phyloP scores from a whole-genome alignment of 2,329 filamentous ascomycete species.

The Alternaria rosae region DNA sequence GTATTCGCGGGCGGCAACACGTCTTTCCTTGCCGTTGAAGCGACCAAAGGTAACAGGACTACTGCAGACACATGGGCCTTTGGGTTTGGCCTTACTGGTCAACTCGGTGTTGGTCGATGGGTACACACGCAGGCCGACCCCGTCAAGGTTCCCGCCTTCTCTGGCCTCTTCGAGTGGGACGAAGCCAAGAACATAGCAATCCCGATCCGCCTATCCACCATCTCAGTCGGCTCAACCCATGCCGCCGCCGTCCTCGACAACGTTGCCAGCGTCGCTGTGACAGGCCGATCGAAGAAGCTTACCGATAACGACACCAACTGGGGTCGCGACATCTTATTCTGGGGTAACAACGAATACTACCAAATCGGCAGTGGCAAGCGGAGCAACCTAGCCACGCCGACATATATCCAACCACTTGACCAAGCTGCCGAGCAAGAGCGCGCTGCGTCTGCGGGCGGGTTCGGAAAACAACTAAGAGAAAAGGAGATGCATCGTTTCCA shows the following conservation, averaged over 20 bases:
- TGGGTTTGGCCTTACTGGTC: slow-evolving; percentile 84
- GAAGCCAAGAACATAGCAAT: slow-evolving; percentile 71
- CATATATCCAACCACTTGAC: slow-evolving; percentile 81
- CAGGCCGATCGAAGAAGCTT: slow-evolving; percentile 45
- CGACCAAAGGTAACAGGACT: slow-evolving; percentile 66
- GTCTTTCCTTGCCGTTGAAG: slow-evolving; percentile 87
- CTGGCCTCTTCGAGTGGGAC: slow-evolving; percentile 85
- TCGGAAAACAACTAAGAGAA: slow-evolving; percentile 59
- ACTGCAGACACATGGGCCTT: slow-evolving; percentile 85
- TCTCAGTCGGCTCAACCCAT: slow-evolving; percentile 83
- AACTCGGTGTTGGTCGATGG: slow-evolving; percentile 86
- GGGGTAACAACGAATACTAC: slow-evolving; percentile 93
- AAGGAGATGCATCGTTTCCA: slow-evolving; percentile 78
- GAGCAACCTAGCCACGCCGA: slow-evolving; percentile 77
- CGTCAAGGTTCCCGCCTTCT: slow-evolving; percentile 82
- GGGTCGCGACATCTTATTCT: slow-evolving; percentile 89
- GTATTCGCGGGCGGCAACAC: slow-evolving; percentile 87
- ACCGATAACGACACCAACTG: slow-evolving; percentile 78
- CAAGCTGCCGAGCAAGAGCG: slow-evolving; percentile 61
- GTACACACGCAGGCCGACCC: slow-evolving; percentile 82
- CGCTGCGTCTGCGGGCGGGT: slow-evolving; percentile 23
- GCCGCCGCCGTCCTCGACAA: slow-evolving; percentile 85
- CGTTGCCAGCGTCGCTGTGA: slow-evolving; percentile 70
- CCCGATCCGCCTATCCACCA: slow-evolving; percentile 77
- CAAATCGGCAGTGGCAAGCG: slow-evolving; percentile 92